Conservation (phyloP, 805 yeast genomes). For the Candida golubevii region DNA sequence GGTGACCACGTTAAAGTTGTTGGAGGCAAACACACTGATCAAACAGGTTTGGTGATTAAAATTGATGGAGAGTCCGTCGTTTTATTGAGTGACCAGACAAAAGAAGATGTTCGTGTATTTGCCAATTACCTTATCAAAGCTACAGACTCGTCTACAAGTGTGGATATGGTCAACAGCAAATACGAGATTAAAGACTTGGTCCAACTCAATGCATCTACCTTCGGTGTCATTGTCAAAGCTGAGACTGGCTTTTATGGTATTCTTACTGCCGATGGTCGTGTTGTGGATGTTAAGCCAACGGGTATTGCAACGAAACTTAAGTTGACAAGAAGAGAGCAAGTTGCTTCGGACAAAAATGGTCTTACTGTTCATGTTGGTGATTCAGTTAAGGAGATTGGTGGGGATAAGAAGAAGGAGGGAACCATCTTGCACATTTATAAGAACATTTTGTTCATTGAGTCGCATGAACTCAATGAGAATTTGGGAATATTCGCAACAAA, state of each 20-base stretch:
- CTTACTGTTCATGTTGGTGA: slow-evolving; percentile 86
- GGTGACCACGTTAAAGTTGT: slow-evolving; percentile 96
- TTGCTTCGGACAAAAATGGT: slow-evolving; percentile 84
- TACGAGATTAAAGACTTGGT: slow-evolving; percentile 88
- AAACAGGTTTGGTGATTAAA: slow-evolving; percentile 89
- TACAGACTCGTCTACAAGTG: slow-evolving; percentile 64
- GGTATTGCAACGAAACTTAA: slow-evolving; percentile 77
- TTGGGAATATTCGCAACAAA: slow-evolving; percentile 86
- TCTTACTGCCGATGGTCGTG: slow-evolving; percentile 76
- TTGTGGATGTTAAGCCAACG: slow-evolving; percentile 65
- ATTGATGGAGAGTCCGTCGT: slow-evolving; percentile 83
- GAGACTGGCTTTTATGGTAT: slow-evolving; percentile 84
- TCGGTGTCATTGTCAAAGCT: slow-evolving; percentile 85
- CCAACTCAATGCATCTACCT: slow-evolving; percentile 76
- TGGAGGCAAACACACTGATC: slow-evolving; percentile 88
- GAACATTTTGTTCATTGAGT: slow-evolving; percentile 71
- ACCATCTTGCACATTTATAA: slow-evolving; percentile 82
- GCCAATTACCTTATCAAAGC: slow-evolving; percentile 89
- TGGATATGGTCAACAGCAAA: slow-evolving; percentile 64
- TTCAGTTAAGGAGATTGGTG: slow-evolving; percentile 76
- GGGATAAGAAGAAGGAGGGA: slow-evolving; percentile 83
- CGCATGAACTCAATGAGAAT: slow-evolving; percentile 75
- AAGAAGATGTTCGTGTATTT: slow-evolving; percentile 85
- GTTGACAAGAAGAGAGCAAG: slow-evolving; percentile 61
- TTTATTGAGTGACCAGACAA: slow-evolving; percentile 82